Evolutionary conservation across 805 yeast genomes (phyloP).

Genomic region (Saturnispora silvae): DNA sequence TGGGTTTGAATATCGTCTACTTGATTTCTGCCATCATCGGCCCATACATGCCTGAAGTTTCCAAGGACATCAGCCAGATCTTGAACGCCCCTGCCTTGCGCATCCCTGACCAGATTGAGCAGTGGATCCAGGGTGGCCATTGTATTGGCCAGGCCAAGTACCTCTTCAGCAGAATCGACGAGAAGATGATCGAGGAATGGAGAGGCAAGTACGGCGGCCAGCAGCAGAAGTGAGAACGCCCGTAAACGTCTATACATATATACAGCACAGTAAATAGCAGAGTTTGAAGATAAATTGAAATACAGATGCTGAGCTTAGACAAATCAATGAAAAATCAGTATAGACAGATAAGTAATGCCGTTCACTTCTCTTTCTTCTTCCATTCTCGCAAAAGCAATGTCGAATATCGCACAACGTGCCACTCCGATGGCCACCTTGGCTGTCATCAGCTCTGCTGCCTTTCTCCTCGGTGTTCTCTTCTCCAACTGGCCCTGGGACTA

Average conservation of each 20-base stretch:
- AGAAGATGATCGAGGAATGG: constrained; percentile 79
- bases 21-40: constrained; percentile 69
- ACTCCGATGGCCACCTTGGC: constrained; percentile 17
- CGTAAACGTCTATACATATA: background rate
- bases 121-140: constrained; percentile 69
- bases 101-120: constrained; percentile 66
- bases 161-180: constrained; percentile 86
- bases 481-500: constrained; percentile 77
- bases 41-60: constrained; percentile 87
- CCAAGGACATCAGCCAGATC: constrained; percentile 60
- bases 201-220: constrained; percentile 78
- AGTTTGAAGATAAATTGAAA: too few species aligned
- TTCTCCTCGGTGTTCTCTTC: constrained; percentile 69
- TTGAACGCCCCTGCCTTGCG: constrained; percentile 72
- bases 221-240: constrained; percentile 26
- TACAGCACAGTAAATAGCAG: too few species aligned
- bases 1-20: constrained; percentile 82
- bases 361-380: background rate
- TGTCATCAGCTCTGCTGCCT: constrained; percentile 42
- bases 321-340: background rate
- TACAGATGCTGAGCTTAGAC: too few species aligned
- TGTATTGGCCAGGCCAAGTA: constrained; percentile 85
- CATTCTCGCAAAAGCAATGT: background rate
- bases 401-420: constrained; percentile 2
- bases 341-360: too few species aligned